Evolutionary conservation across 768 basidiomycete species (phyloP).

Genomic region (Porphyrellus cyaneotinctus): DNA sequence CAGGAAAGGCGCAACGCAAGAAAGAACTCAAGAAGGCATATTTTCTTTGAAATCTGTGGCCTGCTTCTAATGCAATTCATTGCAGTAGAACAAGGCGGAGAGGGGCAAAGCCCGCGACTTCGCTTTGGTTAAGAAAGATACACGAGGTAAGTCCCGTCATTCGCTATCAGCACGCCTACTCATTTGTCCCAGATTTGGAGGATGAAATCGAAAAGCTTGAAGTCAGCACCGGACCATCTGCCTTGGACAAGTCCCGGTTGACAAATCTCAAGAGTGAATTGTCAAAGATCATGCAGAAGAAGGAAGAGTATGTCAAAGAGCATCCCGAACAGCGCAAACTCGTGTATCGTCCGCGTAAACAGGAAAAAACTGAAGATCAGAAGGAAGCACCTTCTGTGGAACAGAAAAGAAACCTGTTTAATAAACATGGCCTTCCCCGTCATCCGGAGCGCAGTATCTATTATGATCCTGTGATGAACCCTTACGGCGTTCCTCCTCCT

Average conservation of each 20-base stretch:
- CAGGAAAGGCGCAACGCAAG: slow-evolving; percentile 89
- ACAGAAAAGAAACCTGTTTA: slow-evolving; percentile 65
- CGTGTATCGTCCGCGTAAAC: slow-evolving; percentile 62
- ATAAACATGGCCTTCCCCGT: slow-evolving; percentile 78
- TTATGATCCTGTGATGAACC: slow-evolving; percentile 91
- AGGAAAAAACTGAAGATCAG: slow-evolving; percentile 39
- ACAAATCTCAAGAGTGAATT: slow-evolving; percentile 72
- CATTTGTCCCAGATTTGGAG: slow-evolving; percentile 59
- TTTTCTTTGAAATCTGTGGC: slow-evolving; percentile 13
- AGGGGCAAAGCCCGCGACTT: slow-evolving; percentile 81
- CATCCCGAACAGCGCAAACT: slow-evolving; percentile 90
- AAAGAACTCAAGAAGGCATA: slow-evolving; percentile 90
- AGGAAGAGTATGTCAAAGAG: slow-evolving; percentile 87
- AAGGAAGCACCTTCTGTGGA: slow-evolving; percentile 37
- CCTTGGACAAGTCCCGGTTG: slow-evolving; percentile 63
- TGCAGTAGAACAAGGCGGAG: slow-evolving; percentile 87
- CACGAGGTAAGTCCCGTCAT: slow-evolving; percentile 50
- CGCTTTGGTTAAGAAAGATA: slow-evolving; percentile 93
- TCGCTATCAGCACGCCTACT: not conserved
- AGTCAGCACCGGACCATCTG: slow-evolving; percentile 37
- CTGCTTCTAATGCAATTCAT: slow-evolving; percentile 10
- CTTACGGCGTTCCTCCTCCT: slow-evolving; percentile 88
- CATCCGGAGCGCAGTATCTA: slow-evolving; percentile 93
- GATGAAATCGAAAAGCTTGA: slow-evolving; percentile 73
- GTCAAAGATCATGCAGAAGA: slow-evolving; percentile 76